phyloP scores from a whole-genome alignment of 345 rosid species.

The Microcos paniculata region DNA sequence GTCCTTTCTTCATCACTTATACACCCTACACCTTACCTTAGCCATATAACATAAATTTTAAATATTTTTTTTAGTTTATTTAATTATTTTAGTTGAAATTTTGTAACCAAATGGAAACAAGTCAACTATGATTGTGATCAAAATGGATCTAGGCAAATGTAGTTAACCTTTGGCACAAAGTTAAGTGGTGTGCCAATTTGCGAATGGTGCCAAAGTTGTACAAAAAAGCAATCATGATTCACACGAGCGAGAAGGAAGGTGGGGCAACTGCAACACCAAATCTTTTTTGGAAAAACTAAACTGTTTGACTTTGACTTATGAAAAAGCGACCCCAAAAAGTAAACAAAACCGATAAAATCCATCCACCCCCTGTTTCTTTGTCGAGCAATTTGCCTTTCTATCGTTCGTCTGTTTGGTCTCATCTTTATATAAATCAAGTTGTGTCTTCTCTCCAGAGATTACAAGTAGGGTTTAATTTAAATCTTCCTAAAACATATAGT shows the following conservation, averaged over 20 bases:
- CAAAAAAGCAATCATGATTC: background rate
- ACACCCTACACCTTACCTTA: too few species aligned
- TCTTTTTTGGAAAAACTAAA: background rate
- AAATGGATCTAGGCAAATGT: too few species aligned
- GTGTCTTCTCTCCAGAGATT: background rate
- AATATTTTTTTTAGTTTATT: too few species aligned
- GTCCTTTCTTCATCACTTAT: too few species aligned
- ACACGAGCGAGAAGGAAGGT: background rate
- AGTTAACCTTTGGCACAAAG: background rate
- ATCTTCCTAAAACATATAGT: background rate
- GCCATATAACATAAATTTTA: too few species aligned
- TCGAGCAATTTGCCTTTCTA: background rate
- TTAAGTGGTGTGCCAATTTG: background rate
- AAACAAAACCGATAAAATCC: background rate
- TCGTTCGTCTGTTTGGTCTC: background rate
- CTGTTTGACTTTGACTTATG: slow-evolving; percentile 14
- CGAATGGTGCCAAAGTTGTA: background rate
- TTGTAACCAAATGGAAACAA: too few species aligned
- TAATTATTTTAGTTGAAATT: too few species aligned
- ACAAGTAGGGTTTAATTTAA: background rate
- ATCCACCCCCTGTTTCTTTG: background rate
- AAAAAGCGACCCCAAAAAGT: background rate
- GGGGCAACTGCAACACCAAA: slow-evolving; percentile 14
- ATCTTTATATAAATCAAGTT: background rate
- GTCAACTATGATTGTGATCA: too few species aligned